phyloP scores from a whole-genome alignment of 306 rosid species.

The Quercus bicolor region DNA sequence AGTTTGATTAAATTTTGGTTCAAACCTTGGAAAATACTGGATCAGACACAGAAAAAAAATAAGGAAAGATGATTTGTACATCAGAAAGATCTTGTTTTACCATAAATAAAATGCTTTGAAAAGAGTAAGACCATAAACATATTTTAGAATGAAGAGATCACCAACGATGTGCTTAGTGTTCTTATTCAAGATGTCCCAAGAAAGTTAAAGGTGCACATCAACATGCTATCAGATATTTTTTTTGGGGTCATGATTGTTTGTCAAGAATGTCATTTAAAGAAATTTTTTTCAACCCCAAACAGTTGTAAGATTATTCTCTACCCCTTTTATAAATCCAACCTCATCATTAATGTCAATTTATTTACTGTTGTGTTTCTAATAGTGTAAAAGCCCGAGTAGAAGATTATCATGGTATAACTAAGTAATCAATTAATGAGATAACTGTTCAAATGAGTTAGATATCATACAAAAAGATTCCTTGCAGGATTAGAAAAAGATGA shows the following conservation, averaged over 20 bases:
- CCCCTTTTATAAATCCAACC: background rate
- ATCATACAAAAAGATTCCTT: slow-evolving; percentile 72
- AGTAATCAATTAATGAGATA: background rate
- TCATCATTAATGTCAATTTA: background rate
- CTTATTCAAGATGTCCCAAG: too few relatives aligned
- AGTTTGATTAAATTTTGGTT: background rate
- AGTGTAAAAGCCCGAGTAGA: background rate
- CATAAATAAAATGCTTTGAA: background rate
- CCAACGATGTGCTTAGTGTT: too few relatives aligned
- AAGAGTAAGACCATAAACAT: too few relatives aligned
- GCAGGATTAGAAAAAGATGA: slow-evolving; percentile 67
- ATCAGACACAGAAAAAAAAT: background rate
- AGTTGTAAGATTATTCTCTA: background rate
- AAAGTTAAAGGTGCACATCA: too few relatives aligned
- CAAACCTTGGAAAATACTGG: background rate
- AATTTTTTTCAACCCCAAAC: background rate
- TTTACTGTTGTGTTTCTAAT: background rate
- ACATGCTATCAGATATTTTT: background rate
- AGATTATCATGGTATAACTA: background rate
- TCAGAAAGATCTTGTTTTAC: background rate
- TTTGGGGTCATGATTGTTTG: background rate
- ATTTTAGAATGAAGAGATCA: too few relatives aligned
- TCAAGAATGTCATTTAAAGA: background rate
- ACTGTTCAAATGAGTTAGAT: slow-evolving; percentile 17
- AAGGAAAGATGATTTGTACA: background rate